Conservation (phyloP, 352 stramenopile genomes). For the Phytophthora constricta region DNA sequence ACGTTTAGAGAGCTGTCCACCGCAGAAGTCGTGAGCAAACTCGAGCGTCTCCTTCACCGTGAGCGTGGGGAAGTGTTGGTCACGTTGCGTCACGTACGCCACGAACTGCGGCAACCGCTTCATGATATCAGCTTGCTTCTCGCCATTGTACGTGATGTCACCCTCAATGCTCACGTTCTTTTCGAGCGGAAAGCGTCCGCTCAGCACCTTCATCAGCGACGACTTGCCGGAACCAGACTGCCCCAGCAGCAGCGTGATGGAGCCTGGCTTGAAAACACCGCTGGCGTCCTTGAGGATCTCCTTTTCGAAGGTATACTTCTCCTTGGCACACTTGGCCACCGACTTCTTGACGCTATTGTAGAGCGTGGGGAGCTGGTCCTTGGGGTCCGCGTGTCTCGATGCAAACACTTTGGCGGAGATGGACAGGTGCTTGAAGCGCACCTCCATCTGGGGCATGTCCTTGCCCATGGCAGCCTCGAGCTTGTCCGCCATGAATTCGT, state of each 20-base stretch:
- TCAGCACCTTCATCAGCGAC: conserved; percentile 29
- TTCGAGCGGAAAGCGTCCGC: conserved; percentile 22
- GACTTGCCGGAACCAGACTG: conserved; percentile 30
- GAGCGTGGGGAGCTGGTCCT: conserved; percentile 47
- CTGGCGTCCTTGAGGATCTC: conserved; percentile 52
- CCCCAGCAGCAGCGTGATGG: conserved; percentile 28
- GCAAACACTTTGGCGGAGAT: conserved; percentile 35
- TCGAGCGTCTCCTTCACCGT: conserved; percentile 62
- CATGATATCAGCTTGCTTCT: conserved; percentile 21
- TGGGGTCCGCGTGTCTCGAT: conserved; percentile 13
- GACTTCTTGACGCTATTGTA: conserved; percentile 45
- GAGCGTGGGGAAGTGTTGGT: conserved; percentile 87
- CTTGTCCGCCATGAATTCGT: conserved; percentile 28
- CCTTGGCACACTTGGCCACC: conserved; percentile 28
- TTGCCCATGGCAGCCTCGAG: conserved; percentile 30
- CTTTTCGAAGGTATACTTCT: conserved; percentile 44
- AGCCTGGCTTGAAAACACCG: conserved; percentile 44
- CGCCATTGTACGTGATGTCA: conserved; percentile 29
- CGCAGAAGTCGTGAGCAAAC: conserved; percentile 51
- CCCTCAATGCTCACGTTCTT: conserved; percentile 33
- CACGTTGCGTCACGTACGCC: conserved; percentile 54
- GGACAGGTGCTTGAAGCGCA: conserved; percentile 35
- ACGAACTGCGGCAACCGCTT: conserved; percentile 54
- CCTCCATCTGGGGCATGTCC: conserved; percentile 35
- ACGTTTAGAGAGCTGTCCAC: conserved; percentile 30